Base-by-base conservation (phyloP, 2,329 filamentous ascomycete genomes). In the Lasiodiplodia sp. region DNA sequence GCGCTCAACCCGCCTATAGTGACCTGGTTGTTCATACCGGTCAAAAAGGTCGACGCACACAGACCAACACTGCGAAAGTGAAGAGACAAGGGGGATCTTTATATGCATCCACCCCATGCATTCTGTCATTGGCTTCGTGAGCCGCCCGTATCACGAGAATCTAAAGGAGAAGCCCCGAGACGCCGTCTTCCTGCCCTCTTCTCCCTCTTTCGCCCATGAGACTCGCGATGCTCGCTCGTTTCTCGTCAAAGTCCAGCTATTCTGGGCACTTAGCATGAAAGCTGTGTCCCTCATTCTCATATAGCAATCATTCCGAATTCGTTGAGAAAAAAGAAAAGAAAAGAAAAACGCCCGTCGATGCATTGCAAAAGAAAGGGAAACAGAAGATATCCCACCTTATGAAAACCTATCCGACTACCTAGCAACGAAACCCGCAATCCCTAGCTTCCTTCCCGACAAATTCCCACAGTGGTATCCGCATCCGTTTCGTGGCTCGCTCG, bases 371-470 rank as follows among this genome's bases (percentile, higher is more conserved):
- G 23, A 14, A 31, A 62, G 28, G 23, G 25, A 47, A 47, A 21
- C 5, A 28, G 28, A 28, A 28, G 28, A 28, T 28, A n/a, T 31
- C 37, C 23, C 21, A 4, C 47, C 28, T 28, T 28, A 28, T 11
- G n/a, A 23, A 31, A 62, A 47, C 57, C 38, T 62, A 62, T 21
- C 57, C 23, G 31, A 7, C 40, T 62, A 62, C 60, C 47, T 64
- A 25, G 47, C 60, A 64, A 52, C 23, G n/a, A 21, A 18, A 23
- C 6, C 21, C 40, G 14, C 6, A 49, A n/a, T 8, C 55, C 31
- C 31, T 34, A 10, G 31, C 4, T 31, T 37, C 21, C 8, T 62
- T 14, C 7, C 37, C 16, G 3, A 34, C 10, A 37, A 21, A 34
- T 34, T 6, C 28, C 31, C 53, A 18, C 31, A 34, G 8, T 10